Conservation (phyloP, 768 basidiomycete genomes). For the Collybiopsis luxurians region DNA sequence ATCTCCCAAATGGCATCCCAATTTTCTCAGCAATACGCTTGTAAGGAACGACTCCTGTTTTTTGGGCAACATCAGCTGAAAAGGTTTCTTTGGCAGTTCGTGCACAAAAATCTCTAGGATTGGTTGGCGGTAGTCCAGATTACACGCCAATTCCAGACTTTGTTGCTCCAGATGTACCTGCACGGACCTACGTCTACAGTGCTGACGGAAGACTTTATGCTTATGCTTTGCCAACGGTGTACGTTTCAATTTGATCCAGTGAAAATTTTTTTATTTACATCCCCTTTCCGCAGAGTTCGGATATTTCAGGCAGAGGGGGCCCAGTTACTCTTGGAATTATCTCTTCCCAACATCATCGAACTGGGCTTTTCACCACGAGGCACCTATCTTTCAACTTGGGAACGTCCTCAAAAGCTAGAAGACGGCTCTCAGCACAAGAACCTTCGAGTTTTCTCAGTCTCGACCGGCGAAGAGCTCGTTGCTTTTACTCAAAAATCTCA, state of each 20-base stretch:
- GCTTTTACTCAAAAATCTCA: constrained; percentile 88
- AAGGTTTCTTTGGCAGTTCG: constrained; percentile 54
- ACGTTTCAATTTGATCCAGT: constrained; percentile 36
- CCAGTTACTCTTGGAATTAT: constrained; percentile 71
- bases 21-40: constrained; percentile 81
- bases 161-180: constrained; percentile 63
- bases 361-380: constrained; percentile 91
- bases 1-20: constrained; percentile 62
- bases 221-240: constrained; percentile 76
- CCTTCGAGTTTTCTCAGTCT: constrained; percentile 83
- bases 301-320: constrained; percentile 75
- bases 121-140: constrained; percentile 78
- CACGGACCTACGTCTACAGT: constrained; percentile 79
- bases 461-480: constrained; percentile 83
- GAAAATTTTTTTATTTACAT: constrained; percentile 16
- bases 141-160: constrained; percentile 68
- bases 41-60: constrained; percentile 42
- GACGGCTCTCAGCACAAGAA: constrained; percentile 94
- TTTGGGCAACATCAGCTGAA: constrained; percentile 7
- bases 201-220: constrained; percentile 85
- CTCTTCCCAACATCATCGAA: constrained; percentile 75
- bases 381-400: constrained; percentile 94
- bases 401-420: constrained; percentile 88
- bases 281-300: constrained; percentile 50
- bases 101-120: constrained; percentile 90